Evolutionary conservation across 768 basidiomycete genomes (phyloP), one percentile per base, ranked within the genome.

Genomic region (Amanita pseudoporphyria): DNA sequence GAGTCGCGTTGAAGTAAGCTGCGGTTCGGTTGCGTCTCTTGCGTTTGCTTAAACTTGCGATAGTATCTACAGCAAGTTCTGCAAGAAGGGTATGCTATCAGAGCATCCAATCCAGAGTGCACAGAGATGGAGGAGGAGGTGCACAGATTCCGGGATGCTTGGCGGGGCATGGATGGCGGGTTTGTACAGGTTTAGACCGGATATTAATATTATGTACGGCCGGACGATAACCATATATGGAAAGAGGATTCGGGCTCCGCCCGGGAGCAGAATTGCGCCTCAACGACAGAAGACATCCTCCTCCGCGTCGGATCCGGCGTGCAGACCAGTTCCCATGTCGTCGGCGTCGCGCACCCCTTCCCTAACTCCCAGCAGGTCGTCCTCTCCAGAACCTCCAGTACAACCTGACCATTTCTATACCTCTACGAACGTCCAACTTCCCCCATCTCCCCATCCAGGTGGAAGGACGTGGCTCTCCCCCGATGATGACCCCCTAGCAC

Each of bases 321-420:
- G 14, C 26, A 26, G 26, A 18, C 28, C 14, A 26, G 26, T 37
- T 26, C 5, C 40, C 26, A 43, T 50, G 41, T 50, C 49, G 24
- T 31, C 49, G 18, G 13, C 30, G 32, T 50, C 49, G 12, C 19
- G 38, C 32, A 50, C 49, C 1, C 39, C 41, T 7, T 42, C 49
- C 31, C 18, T 50, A 22, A 50, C 49, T 35, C 49, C 49, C 13
- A 50, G 49, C 16, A 50, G 49, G 42, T 50, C 49, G 4, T 9
- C 49, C 9, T 42, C 49, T 18, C 49, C 49, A 10, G 30, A 50
- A 18, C 49, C n/a, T 26, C 73, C 71, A 31, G 70, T 78, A 0
- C 87, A 88, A 57, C 88, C 88, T 30, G 85, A 91, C 67, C 88
- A 90, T 61, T 91, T 91, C 62, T 91, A 88, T 59, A 78, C 80